Base-by-base conservation (phyloP, 768 basidiomycete species). In the Trametes villosa region DNA sequence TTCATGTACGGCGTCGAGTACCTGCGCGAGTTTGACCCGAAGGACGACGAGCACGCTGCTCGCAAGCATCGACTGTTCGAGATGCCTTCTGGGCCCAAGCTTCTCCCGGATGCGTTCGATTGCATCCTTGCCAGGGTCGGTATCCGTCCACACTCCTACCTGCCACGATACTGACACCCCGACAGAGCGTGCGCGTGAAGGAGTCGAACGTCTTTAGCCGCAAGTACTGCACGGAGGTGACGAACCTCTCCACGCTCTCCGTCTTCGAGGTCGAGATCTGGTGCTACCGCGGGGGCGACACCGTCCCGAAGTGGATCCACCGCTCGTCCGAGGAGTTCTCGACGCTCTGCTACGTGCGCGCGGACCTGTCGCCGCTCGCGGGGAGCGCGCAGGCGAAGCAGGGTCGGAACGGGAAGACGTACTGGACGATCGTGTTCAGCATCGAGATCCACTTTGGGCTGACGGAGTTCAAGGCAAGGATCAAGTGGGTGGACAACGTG, bases 201-300 rank as follows among this genome's bases (percentile, higher is more conserved):
- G 90, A 91, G 69, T 91, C 88, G 22, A 91, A 84, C 0, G 89
- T 91, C 15, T 91, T 92, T 70, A 87, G 85, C 55, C 79, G 90
- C 54, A 92, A 92, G 69, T 91, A 92, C 72, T 89, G 87, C 68
- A 92, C 90, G 0, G 90, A 92, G 69, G 80, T 92, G 36, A 92
- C 90, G 9, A 91, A 83, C 62, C 70, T 92, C 30, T 84, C 86
- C 4, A 87, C 89, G 65, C 78, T 91, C 5, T 89, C 87, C 15
- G 87, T 91, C 18, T 92, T 92, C 64, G 90, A 92, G 70, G 89
- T 92, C 27, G 89, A 92, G 71, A 82, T 92, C 65, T 92, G 90
- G 90, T 92, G 90, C 69, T 92, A 83, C 73, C 79, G 90, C 68
- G 89, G 90, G n/a, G 87, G 87, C 45, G 83, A 87, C 63, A 77